phyloP scores from a whole-genome alignment of 148 eudicot genomes.

The Vaccinium vitisidaea region DNA sequence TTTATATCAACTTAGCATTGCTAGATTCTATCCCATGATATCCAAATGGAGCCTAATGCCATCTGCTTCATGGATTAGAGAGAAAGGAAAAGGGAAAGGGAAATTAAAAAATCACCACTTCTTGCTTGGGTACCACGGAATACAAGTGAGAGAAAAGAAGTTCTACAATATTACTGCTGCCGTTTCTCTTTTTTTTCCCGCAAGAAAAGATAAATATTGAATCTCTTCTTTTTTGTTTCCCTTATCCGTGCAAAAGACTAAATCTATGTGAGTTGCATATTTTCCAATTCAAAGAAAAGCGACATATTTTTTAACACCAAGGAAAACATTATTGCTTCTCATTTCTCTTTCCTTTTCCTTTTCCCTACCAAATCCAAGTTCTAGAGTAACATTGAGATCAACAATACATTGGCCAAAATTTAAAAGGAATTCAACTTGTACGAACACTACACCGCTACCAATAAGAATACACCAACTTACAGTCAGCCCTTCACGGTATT shows the following conservation, averaged over 20 bases:
- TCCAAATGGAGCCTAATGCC: not conserved
- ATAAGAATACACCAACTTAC: constrained; percentile 43
- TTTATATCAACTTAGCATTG: not conserved
- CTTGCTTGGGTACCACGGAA: not conserved
- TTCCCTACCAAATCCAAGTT: not conserved
- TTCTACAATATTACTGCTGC: not conserved
- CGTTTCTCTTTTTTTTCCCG: not conserved
- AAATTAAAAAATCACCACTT: not conserved
- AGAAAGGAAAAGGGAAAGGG: not conserved
- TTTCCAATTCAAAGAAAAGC: not conserved
- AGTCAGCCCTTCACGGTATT: constrained; percentile 78
- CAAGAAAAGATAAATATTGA: not conserved
- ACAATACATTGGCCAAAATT: not conserved
- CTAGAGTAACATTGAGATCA: not conserved
- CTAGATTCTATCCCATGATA: not conserved
- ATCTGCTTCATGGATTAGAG: not conserved
- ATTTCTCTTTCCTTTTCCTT: not conserved
- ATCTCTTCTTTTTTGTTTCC: not conserved
- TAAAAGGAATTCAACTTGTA: not conserved
- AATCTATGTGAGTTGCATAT: not conserved
- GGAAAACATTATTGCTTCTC: not conserved
- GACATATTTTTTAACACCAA: not conserved
- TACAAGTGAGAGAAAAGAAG: not conserved
- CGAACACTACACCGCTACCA: not conserved
- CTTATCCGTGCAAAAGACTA: not conserved